A percentile compares a stretch with the other conserved stretches of the same genome.
phyloP scores from a whole-genome alignment of 2,329 filamentous ascomycete genomes.

The Westerdykella ornata region DNA sequence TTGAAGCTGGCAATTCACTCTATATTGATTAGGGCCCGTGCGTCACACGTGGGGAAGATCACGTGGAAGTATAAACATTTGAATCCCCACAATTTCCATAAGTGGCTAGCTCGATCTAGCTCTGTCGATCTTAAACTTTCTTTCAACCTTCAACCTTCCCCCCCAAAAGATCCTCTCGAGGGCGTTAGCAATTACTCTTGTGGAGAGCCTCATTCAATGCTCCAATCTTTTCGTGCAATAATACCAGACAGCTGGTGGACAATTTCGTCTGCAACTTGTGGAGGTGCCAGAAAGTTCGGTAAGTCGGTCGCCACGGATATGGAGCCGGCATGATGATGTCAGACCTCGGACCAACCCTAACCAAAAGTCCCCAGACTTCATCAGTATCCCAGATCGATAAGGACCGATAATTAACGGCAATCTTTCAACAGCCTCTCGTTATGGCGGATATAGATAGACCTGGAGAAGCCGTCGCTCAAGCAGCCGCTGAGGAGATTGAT shows the following conservation, averaged over 20 bases:
- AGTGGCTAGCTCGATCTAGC: not conserved
- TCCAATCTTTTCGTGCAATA: no score
- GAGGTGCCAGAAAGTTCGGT: not conserved
- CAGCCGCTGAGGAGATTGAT: constrained; percentile 16
- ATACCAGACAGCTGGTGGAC: not conserved
- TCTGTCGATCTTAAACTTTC: not conserved
- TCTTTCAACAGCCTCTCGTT: not conserved
- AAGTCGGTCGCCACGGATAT: not conserved
- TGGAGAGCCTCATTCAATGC: no score
- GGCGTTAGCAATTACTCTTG: no score
- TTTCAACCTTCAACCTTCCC: not conserved
- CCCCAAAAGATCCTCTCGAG: not conserved
- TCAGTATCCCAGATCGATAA: constrained; percentile 1
- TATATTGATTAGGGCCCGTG: not conserved
- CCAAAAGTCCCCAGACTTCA: constrained; percentile 5
- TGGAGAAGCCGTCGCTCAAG: constrained; percentile 4
- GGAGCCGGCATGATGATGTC: constrained; percentile 18
- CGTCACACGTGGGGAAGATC: not conserved
- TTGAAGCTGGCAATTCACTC: not conserved
- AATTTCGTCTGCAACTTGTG: not conserved
- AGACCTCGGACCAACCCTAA: constrained; percentile 25
- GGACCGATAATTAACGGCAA: not conserved
- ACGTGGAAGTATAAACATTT: not conserved
- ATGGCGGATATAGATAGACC: not conserved
- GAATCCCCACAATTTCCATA: not conserved